Evolutionary conservation across 1,284 basidiomycete species (phyloP).

Genomic region (Exobasidium rhododendri): DNA sequence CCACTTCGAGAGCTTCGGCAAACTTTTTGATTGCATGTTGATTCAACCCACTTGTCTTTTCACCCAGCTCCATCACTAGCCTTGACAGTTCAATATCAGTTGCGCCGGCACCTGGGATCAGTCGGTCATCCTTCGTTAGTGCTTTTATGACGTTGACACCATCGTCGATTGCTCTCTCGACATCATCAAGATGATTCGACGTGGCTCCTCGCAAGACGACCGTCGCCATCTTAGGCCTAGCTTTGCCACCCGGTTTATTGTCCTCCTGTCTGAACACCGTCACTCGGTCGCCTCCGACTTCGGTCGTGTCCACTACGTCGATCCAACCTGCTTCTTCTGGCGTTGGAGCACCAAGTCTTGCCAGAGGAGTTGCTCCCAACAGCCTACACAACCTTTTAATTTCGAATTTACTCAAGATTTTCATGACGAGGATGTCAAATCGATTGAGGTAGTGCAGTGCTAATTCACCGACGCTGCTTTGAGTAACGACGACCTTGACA

Average conservation of each 20-base stretch:
- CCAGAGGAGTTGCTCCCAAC: slow-evolving; percentile 91
- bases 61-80: slow-evolving; percentile 79
- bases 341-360: slow-evolving; percentile 89
- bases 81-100: slow-evolving; percentile 86
- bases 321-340: slow-evolving; percentile 92
- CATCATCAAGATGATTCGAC: slow-evolving; percentile 87
- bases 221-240: slow-evolving; percentile 51
- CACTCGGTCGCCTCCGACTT: slow-evolving; percentile 96
- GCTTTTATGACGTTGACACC: slow-evolving; percentile 96
- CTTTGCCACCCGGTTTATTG: slow-evolving; percentile 47
- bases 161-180: slow-evolving; percentile 93
- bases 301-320: slow-evolving; percentile 89
- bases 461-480: slow-evolving; percentile 88
- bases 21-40: slow-evolving; percentile 94
- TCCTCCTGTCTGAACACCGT: slow-evolving; percentile 82
- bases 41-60: slow-evolving; percentile 80
- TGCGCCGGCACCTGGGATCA: slow-evolving; percentile 92
- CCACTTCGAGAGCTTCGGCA: slow-evolving; percentile 82
- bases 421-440: slow-evolving; percentile 87
- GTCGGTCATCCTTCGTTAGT: slow-evolving; percentile 79
- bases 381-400: slow-evolving; percentile 89
- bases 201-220: slow-evolving; percentile 70
- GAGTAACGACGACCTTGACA: slow-evolving; percentile 88
- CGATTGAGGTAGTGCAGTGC: slow-evolving; percentile 96
- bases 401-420: slow-evolving; percentile 97